These are phyloP conservation scores for Periconia macrospinosa DNA, from an alignment of 2,329 filamentous ascomycete species.

Conservation along the genomic window DNA sequence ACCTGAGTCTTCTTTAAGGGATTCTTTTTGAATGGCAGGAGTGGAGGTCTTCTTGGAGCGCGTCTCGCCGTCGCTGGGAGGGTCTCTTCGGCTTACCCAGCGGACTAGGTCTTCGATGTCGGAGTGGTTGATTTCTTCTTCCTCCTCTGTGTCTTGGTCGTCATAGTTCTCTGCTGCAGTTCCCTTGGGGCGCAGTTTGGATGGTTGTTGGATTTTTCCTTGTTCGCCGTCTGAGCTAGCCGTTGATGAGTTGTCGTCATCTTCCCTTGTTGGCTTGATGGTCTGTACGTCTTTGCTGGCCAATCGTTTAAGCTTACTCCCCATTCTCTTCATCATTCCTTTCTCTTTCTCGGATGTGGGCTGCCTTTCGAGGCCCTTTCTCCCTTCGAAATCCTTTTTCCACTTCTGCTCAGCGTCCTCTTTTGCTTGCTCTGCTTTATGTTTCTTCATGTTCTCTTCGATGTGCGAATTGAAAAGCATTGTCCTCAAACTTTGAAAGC, in stretches of 20 bases:
- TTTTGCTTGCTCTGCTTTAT: conserved; percentile 19
- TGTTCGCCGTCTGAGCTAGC: conserved; percentile 3
- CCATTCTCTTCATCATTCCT: conserved; percentile 25
- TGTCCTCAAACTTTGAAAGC: conserved; percentile 39
- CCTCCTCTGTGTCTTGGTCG: conserved; percentile 12
- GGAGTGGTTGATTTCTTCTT: conserved; percentile 32
- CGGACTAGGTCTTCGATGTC: conserved; percentile 37
- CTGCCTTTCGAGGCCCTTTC: conserved; percentile 27
- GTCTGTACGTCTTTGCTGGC: conserved; percentile 30
- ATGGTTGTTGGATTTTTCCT: conserved; percentile 28
- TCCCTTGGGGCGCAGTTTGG: conserved; percentile 17
- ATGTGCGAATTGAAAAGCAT: conserved; percentile 37
- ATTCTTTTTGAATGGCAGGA: neutral
- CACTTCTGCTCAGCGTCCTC: conserved; percentile 27
- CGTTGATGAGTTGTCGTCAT: conserved; percentile 1
- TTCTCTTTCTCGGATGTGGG: conserved; percentile 18
- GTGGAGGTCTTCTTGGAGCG: conserved; percentile 3
- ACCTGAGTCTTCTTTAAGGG: conserved; percentile 20
- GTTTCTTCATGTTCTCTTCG: conserved; percentile 26
- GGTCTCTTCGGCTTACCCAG: conserved; percentile 36
- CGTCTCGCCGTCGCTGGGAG: conserved; percentile 31
- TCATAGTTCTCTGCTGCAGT: conserved; percentile 31
- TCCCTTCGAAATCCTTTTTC: conserved; percentile 30
- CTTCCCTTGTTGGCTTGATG: conserved; percentile 28
- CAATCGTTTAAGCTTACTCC: conserved; percentile 27